Conservation (phyloP, 179 eudicot species). For the Actinidia polygama region DNA sequence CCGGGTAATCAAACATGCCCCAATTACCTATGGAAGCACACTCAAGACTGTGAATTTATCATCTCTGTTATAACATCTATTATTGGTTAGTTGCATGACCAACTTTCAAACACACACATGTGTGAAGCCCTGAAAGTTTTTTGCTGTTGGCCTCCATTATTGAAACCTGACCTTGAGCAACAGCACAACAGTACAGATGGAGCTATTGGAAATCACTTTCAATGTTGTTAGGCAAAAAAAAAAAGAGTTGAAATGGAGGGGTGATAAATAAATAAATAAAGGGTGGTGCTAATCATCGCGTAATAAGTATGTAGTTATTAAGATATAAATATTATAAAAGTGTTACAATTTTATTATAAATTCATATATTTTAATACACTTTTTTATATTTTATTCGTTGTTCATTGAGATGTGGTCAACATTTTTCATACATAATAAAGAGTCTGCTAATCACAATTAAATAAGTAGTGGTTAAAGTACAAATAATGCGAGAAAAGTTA, state of each 20-base stretch:
- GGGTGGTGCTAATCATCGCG: no score
- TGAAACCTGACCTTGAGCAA: neutral
- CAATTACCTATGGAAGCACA: neutral
- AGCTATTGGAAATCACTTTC: neutral
- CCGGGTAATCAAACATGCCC: no score
- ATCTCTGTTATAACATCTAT: neutral
- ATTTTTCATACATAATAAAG: no score
- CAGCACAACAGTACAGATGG: neutral
- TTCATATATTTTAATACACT: no score
- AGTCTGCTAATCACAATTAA: no score
- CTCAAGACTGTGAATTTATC: neutral
- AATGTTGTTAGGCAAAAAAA: neutral
- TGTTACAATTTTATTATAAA: no score
- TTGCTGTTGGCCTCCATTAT: constrained; percentile 14
- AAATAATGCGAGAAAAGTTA: no score
- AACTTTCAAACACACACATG: neutral
- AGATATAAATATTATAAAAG: no score
- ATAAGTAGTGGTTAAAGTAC: no score
- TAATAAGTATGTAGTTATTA: no score
- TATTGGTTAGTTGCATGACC: neutral
- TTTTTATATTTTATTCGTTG: no score
- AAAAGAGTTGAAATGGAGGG: neutral
- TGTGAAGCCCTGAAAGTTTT: neutral
- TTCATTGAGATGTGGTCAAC: no score
- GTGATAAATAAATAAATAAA: neutral